These are phyloP conservation scores for Limtongozyma cylindracea DNA, from an alignment of 805 yeast species.

Conservation along the genomic window DNA sequence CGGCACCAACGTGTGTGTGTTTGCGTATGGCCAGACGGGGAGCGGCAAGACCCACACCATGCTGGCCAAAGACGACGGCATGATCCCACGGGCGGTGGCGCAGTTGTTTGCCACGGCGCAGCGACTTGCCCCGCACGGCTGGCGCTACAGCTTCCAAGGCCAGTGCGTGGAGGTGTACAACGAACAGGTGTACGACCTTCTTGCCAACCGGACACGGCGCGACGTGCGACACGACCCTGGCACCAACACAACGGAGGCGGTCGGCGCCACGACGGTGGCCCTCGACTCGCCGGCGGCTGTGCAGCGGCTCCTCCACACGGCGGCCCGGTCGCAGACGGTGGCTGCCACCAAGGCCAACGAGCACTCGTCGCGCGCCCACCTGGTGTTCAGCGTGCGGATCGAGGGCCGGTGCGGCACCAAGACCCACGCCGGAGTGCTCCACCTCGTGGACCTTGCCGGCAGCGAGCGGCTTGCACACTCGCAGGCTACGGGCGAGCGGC, in stretches of 20 bases:
- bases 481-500: conserved; percentile 54
- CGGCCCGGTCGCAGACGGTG: conserved; percentile 43
- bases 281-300: too few species aligned
- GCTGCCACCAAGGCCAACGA: conserved; percentile 68
- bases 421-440: conserved; percentile 33
- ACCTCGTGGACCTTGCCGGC: conserved; percentile 82
- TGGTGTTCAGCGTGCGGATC: conserved; percentile 43
- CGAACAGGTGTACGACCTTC: conserved; percentile 51
- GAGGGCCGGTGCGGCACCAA: conserved; percentile 16
- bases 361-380: conserved; percentile 80
- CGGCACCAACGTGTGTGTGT: conserved; percentile 5
- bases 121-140: conserved; percentile 23
- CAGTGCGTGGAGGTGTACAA: conserved; percentile 81
- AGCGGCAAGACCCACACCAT: conserved; percentile 87
- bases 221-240: too few species aligned
- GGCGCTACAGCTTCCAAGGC: conserved; percentile 38
- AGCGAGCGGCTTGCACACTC: conserved; percentile 65
- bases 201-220: conserved; percentile 7
- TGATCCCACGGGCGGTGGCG: conserved; percentile 52
- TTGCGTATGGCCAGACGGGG: conserved; percentile 12
- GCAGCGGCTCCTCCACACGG: too few species aligned
- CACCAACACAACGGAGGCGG: too few species aligned
- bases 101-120: conserved; percentile 39
- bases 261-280: too few species aligned
- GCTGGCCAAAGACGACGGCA: conserved; percentile 47